Evolutionary conservation across 805 yeast genomes (phyloP).

Genomic region (Cyberlindnera subsufficiens): DNA sequence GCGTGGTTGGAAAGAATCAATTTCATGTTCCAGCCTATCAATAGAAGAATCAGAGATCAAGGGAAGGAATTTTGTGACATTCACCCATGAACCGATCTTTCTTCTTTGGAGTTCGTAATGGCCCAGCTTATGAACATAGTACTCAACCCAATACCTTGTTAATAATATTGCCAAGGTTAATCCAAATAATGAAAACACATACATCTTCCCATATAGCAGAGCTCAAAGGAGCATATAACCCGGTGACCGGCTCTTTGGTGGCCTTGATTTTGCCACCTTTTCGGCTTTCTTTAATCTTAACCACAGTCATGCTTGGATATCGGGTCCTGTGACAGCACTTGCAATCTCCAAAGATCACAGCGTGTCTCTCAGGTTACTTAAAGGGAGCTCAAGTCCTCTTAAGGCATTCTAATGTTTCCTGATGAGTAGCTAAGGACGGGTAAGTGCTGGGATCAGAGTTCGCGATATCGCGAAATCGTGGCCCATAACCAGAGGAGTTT

Average conservation of each 20-base stretch:
- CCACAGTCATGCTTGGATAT: constrained; percentile 1
- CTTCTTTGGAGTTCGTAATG: constrained; percentile 1
- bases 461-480: too few species aligned
- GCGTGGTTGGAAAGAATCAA: background rate
- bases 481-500: too few species aligned
- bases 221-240: background rate
- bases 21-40: background rate
- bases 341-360: too few species aligned
- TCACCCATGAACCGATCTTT: constrained; percentile 10
- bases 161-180: background rate
- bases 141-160: constrained; percentile 2
- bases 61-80: constrained; percentile 2
- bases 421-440: too few species aligned
- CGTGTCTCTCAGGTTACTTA: too few species aligned
- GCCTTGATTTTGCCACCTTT: background rate
- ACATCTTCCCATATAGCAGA: constrained; percentile 1
- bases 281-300: background rate
- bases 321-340: too few species aligned
- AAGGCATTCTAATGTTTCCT: too few species aligned
- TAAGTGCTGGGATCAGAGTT: too few species aligned
- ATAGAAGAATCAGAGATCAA: background rate
- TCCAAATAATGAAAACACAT: background rate
- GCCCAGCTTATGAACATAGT: constrained; percentile 1
- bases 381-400: too few species aligned
- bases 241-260: constrained; percentile 2